Percentiles rank a stretch among this genome's conserved stretches.
Conservation (phyloP, 2,329 filamentous ascomycete genomes). For the Trichothecium roseum region DNA sequence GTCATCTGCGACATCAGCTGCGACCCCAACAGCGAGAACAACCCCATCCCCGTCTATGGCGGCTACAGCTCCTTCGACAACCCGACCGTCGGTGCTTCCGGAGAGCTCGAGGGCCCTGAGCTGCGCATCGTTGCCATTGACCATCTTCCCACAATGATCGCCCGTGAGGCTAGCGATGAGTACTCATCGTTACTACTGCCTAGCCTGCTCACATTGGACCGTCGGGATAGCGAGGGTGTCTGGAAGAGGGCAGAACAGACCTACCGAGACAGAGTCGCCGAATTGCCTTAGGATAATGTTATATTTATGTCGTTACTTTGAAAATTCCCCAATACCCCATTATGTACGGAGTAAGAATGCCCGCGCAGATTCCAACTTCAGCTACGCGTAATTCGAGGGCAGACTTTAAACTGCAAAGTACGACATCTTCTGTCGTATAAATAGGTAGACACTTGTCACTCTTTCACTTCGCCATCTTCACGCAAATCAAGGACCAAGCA, state of each 20-base stretch:
- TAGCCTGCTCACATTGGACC: constrained; percentile 63
- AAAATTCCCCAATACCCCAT: too few species aligned
- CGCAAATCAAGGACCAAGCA: too few species aligned
- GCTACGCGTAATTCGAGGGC: too few species aligned
- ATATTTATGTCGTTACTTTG: too few species aligned
- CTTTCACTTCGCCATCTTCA: too few species aligned
- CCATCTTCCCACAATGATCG: constrained; percentile 68
- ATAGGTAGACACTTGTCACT: too few species aligned
- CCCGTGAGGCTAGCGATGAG: constrained; percentile 72
- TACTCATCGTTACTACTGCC: constrained; percentile 71
- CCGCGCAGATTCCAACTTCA: too few species aligned
- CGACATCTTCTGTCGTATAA: too few species aligned
- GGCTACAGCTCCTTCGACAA: constrained; percentile 74
- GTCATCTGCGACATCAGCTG: constrained; percentile 70
- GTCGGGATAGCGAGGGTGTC: constrained; percentile 58
- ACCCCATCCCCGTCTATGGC: constrained; percentile 63
- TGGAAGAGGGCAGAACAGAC: constrained; percentile 74
- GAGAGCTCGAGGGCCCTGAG: constrained; percentile 36
- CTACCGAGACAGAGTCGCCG: constrained; percentile 45
- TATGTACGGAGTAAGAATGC: too few species aligned
- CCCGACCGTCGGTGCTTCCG: constrained; percentile 52
- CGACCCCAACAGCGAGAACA: constrained; percentile 60
- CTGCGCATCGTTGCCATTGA: constrained; percentile 77
- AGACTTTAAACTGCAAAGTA: too few species aligned
- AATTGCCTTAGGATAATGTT: constrained; percentile 2